Base-by-base conservation (phyloP, 345 rosid species). In the Populus alba region DNA sequence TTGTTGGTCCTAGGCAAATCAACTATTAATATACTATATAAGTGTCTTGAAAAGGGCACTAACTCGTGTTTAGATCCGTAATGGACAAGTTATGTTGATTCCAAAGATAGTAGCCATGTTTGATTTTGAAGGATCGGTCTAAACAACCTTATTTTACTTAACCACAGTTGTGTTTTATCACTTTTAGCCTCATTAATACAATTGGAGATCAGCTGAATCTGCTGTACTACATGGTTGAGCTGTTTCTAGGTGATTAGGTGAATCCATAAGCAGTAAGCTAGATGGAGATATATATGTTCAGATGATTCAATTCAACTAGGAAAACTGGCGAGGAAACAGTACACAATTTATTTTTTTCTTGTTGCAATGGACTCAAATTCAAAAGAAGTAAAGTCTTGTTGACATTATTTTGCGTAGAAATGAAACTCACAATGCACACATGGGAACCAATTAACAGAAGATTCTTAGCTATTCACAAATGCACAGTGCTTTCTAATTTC, bases 401-500 rank as follows among this genome's bases (percentile, higher is more conserved):
- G 6, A 10, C 29, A 59, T 59, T 59, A 59, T 59, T n/a, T 59
- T 23, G 63, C 10, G 15, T n/a, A 9, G 63, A 11, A n/a, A 57
- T 59, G 63, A 59, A n/a, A 59, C 15, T 10, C 63, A n/a, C 29
- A 59, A 59, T 10, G 55, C 55, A 16, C 55, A 51, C 55, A 1
- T 20, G 17, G 55, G 20, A 49, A 17, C 55, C 16, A 7, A n/a
- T 1, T 27, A 57, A 8, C 63, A 9, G 25, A 23, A 59, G 27
- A 59, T n/a, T 59, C 55, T 83, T 69, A 89, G 74, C 87, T 86
- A 78, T 88, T 89, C n/a, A 89, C 93, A 16, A 88, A 38, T 11
- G 92, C 91, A 80, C 98, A 93, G 0, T 80, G 83, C 83, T 88
- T 92, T 81, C 98, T 88, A 55, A 95, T 93, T 74, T 88, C 90